Base-by-base conservation (phyloP, 768 basidiomycete genomes). In the Pleurotus salmoneostramineus region DNA sequence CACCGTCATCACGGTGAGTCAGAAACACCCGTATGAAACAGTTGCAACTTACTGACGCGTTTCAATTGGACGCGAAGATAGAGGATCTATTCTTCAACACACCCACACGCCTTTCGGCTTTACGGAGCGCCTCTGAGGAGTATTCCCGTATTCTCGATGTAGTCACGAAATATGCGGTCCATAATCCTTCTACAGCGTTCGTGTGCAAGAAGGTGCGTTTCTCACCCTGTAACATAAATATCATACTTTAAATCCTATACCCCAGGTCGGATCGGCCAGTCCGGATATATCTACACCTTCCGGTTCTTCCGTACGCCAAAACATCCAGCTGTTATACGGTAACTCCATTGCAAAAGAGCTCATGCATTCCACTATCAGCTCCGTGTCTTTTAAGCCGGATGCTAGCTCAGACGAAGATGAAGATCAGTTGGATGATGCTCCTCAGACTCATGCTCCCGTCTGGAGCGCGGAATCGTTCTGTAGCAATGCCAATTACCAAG, bases 1-100 rank as follows among this genome's bases (percentile, higher is more conserved):
- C 2, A 98, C 97, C 0, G 88, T 84, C 2, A 88, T 98, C 46
- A 88, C 81, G 2, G 95, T 93, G 65, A 52, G 83, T 71, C 34
- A 2, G 36, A 55, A 54, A 46, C 7, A 21, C 55, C 57, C n/a
- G 6, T 52, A 36, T 33, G 37, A 27, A 36, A 12, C 14, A 14
- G 32, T 40, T 10, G 27, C 6, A 21, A 5, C 35, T 17, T 61
- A 27, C 15, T 48, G 40, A n/a, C 17, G 17, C 17, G 6, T 14
- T 10, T 60, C 55, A 57, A 6, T 56, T 35, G 48, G 36, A 15
- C 31, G 4, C 40, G 1, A 62, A 98, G 95, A 94, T 95, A 27
- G 94, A 98, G 71, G 91, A 98, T 66, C 76, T 99, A 32, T 99
- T 99, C 68, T 95, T 92, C 71, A 97, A 96, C 62, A 92, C 87